These are phyloP conservation scores for Rhizopus sp. DNA, from an alignment of 371 early-diverging fungal genomes.

Conservation along the genomic window DNA sequence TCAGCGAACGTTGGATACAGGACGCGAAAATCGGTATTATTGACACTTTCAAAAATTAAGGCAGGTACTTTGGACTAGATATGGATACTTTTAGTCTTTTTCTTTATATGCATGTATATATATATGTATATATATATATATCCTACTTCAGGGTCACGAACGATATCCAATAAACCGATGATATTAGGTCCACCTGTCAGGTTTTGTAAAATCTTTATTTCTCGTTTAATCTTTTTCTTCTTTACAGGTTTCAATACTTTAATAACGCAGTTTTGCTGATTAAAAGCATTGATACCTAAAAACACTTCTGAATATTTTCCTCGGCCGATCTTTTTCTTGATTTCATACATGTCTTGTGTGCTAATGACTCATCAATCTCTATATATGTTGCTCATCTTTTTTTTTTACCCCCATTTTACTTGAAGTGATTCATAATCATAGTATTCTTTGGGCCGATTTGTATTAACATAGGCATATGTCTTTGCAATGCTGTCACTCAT, in stretches of 20 bases:
- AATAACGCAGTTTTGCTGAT: constrained; percentile 91
- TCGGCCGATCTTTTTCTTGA: constrained; percentile 95
- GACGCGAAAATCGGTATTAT: constrained; percentile 79
- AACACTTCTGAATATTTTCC: constrained; percentile 99
- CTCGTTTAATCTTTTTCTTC: constrained; percentile 99
- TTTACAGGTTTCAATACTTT: constrained; percentile 99
- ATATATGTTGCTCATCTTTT: neutral
- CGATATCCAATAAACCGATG: constrained; percentile 94
- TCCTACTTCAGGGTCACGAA: constrained; percentile 89
- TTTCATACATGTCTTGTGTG: constrained; percentile 93
- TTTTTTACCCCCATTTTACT: constrained; percentile 33
- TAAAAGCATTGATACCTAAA: constrained; percentile 90
- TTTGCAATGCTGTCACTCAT: constrained; percentile 31
- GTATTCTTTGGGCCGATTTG: constrained; percentile 32
- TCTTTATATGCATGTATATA: too few species aligned
- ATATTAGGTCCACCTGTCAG: constrained; percentile 95
- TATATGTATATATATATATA: too few species aligned
- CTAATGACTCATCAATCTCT: constrained; percentile 7
- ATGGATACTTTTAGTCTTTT: neutral
- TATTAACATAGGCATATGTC: constrained; percentile 26
- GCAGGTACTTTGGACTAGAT: constrained; percentile 88
- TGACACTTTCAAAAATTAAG: constrained; percentile 96
- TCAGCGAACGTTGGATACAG: constrained; percentile 82
- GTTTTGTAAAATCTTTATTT: constrained; percentile 98
- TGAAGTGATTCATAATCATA: constrained; percentile 34